Conservation (phyloP, 352 stramenopile species). For the Phytophthora pistaciae region DNA sequence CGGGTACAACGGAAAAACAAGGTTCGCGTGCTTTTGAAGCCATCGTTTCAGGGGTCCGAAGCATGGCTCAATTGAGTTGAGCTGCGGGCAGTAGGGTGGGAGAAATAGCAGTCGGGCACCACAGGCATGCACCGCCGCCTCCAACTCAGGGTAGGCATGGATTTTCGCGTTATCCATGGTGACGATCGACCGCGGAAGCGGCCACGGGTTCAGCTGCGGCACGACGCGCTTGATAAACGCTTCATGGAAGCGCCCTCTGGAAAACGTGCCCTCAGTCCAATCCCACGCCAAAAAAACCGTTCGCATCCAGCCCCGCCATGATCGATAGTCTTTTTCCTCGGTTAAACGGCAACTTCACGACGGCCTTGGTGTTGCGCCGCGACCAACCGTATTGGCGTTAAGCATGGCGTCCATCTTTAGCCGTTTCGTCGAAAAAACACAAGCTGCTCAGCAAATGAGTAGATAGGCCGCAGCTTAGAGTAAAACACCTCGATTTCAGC, state of each 20-base stretch:
- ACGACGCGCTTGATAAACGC: conserved; percentile 32
- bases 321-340: conserved; percentile 8
- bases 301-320: conserved; percentile 9
- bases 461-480: conserved; percentile 9
- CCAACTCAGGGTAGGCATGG: conserved; percentile 6
- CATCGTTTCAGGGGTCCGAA: conserved; percentile 7
- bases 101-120: conserved; percentile 11
- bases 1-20: conserved; percentile 8
- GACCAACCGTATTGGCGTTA: conserved; percentile 26
- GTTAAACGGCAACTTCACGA: conserved; percentile 16
- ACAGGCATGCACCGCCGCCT: conserved; percentile 7
- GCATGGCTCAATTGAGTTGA: conserved; percentile 19
- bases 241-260: not conserved
- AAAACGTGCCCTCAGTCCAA: conserved; percentile 11
- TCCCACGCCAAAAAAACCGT: conserved; percentile 11
- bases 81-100: not conserved
- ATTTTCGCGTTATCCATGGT: conserved; percentile 23
- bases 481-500: conserved; percentile 23
- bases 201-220: conserved; percentile 80
- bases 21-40: conserved; percentile 7
- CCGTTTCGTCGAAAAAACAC: conserved; percentile 29
- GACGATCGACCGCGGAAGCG: not conserved
- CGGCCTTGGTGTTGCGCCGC: conserved; percentile 7
- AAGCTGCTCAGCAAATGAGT: conserved; percentile 20
- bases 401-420: conserved; percentile 21